Evolutionary conservation across 257 asterid species (phyloP).

Genomic region (Fraxinus anomala): DNA sequence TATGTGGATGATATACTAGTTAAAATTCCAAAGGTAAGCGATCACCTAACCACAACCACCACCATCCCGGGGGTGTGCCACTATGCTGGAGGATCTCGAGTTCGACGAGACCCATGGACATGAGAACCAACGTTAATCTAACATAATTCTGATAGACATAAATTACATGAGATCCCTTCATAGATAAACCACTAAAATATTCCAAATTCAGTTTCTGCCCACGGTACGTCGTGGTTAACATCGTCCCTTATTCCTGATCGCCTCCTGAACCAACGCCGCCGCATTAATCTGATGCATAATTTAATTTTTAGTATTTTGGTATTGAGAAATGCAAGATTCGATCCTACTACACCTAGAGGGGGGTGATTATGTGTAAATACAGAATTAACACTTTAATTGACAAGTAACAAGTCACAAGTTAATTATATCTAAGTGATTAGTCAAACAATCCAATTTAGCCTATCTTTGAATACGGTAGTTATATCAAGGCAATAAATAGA

Average conservation of each 20-base stretch:
- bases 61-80: conserved; percentile 53
- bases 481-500: too few relatives aligned
- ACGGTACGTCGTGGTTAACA: conserved; percentile 27
- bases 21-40: too few relatives aligned
- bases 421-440: too few relatives aligned
- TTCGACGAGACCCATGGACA: conserved; percentile 88
- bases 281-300: conserved; percentile 64
- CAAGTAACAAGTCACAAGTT: too few relatives aligned
- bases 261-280: conserved; percentile 49
- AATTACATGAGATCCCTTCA: conserved; percentile 72
- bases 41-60: too few relatives aligned
- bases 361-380: too few relatives aligned
- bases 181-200: conserved; percentile 68
- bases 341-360: too few relatives aligned
- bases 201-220: conserved; percentile 78
- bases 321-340: too few relatives aligned
- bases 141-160: conserved; percentile 89
- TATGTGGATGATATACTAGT: too few relatives aligned
- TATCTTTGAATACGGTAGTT: too few relatives aligned
- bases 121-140: conserved; percentile 85
- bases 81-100: conserved; percentile 92
- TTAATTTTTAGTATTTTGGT: background rate
- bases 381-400: too few relatives aligned
- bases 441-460: too few relatives aligned
- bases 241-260: conserved; percentile 31